Evolutionary conservation across 805 yeast species (phyloP).

Genomic region (Vanderwaltozyma verrucispora): DNA sequence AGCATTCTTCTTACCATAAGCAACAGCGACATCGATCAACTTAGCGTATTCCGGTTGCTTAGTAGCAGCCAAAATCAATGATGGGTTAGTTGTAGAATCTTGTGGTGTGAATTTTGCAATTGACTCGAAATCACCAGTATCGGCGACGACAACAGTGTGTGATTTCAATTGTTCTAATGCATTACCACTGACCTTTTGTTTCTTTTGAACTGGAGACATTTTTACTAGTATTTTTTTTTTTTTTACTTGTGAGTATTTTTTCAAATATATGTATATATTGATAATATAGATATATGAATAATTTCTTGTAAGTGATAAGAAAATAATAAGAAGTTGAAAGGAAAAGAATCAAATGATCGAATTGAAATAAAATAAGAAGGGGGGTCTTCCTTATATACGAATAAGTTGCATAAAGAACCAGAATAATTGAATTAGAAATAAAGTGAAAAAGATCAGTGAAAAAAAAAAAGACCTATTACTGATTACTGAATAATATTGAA

Average conservation of each 20-base stretch:
- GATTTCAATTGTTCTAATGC: constrained; percentile 89
- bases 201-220: constrained; percentile 16
- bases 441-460: no score
- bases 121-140: constrained; percentile 97
- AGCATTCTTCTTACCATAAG: constrained; percentile 63
- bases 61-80: constrained; percentile 91
- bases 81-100: constrained; percentile 99
- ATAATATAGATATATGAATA: no score
- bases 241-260: neutral
- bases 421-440: no score
- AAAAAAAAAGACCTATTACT: no score
- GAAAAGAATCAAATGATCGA: no score
- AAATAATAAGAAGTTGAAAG: no score
- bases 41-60: constrained; percentile 82
- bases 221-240: neutral
- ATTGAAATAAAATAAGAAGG: no score
- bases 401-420: no score
- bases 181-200: constrained; percentile 29
- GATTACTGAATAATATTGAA: no score
- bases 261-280: neutral
- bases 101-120: constrained; percentile 98
- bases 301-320: no score
- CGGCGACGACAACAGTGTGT: constrained; percentile 95
- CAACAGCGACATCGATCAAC: constrained; percentile 85
- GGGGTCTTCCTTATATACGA: no score